phyloP scores from a whole-genome alignment of 2,329 filamentous ascomycete genomes.

The Clonostachys rosea region DNA sequence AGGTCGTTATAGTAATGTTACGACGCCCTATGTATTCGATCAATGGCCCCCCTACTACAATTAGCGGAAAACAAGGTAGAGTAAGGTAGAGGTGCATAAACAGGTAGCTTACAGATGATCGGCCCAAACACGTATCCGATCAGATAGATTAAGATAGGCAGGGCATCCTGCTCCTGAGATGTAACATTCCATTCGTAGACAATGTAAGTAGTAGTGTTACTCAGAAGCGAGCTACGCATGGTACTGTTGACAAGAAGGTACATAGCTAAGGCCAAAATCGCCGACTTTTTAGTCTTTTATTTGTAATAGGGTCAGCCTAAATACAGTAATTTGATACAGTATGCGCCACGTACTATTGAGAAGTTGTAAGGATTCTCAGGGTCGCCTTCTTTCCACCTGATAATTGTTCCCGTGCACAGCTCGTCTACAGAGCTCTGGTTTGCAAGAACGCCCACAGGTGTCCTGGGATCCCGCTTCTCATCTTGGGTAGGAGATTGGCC shows the following conservation, averaged over 20 bases:
- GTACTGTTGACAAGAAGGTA: conserved; percentile 63
- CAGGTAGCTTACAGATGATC: conserved; percentile 37
- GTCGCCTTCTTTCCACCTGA: conserved; percentile 42
- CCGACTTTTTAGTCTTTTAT: conserved; percentile 45
- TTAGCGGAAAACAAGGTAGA: too few species aligned
- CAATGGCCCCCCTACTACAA: conserved; percentile 41
- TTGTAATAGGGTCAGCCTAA: neutral
- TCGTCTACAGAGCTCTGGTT: too few species aligned
- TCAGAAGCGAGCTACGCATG: conserved; percentile 59
- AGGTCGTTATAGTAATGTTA: conserved; percentile 36
- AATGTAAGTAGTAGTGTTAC: conserved; percentile 57
- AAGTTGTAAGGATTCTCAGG: conserved; percentile 51
- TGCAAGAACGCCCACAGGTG: too few species aligned
- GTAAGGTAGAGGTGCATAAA: too few species aligned
- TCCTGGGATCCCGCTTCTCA: too few species aligned
- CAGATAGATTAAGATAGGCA: conserved; percentile 61
- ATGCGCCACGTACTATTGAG: conserved; percentile 22
- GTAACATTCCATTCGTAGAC: conserved; percentile 51
- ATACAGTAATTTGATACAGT: neutral
- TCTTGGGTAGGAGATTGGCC: too few species aligned
- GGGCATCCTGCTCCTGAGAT: conserved; percentile 33
- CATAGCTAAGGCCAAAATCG: conserved; percentile 50
- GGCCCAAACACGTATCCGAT: conserved; percentile 60
- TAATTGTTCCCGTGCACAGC: conserved; percentile 18
- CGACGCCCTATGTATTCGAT: conserved; percentile 61